Evolutionary conservation across 306 rosid species (phyloP).

Genomic region (Alnus glutinosa): DNA sequence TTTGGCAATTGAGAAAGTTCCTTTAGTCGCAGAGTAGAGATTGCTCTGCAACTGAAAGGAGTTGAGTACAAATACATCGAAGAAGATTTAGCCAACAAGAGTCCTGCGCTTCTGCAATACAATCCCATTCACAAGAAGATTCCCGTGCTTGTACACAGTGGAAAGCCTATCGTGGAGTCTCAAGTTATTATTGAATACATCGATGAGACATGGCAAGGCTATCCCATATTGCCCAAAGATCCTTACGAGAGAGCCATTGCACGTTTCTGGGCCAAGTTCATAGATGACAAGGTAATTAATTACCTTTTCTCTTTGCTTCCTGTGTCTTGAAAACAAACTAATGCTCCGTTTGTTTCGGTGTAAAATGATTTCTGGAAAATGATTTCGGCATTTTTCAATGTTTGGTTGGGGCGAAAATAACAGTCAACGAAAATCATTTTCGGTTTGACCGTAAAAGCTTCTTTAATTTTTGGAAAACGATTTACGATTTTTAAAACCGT

Average conservation of each 20-base stretch:
- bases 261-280: conserved; percentile 42
- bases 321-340: no score
- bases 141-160: conserved; percentile 38
- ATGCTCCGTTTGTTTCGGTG: no score
- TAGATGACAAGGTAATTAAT: conserved; percentile 33
- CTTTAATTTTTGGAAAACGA: no score
- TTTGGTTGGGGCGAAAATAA: no score
- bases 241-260: conserved; percentile 34
- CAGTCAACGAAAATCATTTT: no score
- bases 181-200: conserved; percentile 26
- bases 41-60: conserved; percentile 42
- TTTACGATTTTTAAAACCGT: no score
- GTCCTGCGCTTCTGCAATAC: conserved; percentile 34
- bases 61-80: conserved; percentile 30
- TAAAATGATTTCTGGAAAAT: no score
- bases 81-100: conserved; percentile 34
- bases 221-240: conserved; percentile 30
- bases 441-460: no score
- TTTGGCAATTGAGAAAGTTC: conserved; percentile 28
- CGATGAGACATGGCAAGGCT: conserved; percentile 8
- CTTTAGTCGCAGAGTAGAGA: conserved; percentile 19
- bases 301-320: background rate
- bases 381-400: no score
- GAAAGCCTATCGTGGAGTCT: conserved; percentile 23
- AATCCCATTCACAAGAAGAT: conserved; percentile 35